Conservation (phyloP, 225 moss, liverwort and hornwort species). For the Pseudisothecium myosuroides region DNA sequence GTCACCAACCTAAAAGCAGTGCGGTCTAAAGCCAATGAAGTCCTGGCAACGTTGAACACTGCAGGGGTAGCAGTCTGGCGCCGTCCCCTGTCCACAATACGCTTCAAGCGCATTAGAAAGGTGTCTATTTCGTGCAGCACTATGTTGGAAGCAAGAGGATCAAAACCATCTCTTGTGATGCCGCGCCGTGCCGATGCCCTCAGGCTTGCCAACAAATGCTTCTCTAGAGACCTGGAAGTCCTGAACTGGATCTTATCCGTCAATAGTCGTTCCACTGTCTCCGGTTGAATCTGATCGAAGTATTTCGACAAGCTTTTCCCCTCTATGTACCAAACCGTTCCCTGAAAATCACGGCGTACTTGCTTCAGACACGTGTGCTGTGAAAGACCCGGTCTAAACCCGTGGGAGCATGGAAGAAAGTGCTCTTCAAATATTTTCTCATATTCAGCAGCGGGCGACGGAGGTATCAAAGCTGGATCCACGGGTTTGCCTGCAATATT, state of each 20-base stretch:
- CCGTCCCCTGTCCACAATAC: slow-evolving; percentile 49
- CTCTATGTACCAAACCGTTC: slow-evolving; percentile 42
- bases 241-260: not conserved
- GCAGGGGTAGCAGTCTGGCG: slow-evolving; percentile 22
- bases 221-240: not conserved
- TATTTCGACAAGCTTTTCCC: slow-evolving; percentile 26
- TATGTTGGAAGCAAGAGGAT: slow-evolving; percentile 40
- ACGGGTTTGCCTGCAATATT: slow-evolving; percentile 26
- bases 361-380: slow-evolving; percentile 51
- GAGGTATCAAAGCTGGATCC: slow-evolving; percentile 32
- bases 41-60: slow-evolving; percentile 20
- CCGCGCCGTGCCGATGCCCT: slow-evolving; percentile 37
- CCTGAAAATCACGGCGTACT: slow-evolving; percentile 43
- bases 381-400: slow-evolving; percentile 28
- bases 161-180: slow-evolving; percentile 33
- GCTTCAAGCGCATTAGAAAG: slow-evolving; percentile 40
- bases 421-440: slow-evolving; percentile 28
- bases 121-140: slow-evolving; percentile 36
- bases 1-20: slow-evolving; percentile 24
- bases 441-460: slow-evolving; percentile 35
- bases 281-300: slow-evolving; percentile 16
- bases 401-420: slow-evolving; percentile 44
- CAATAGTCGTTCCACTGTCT: slow-evolving; percentile 16
- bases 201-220: slow-evolving; percentile 19
- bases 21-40: slow-evolving; percentile 25